phyloP scores from a whole-genome alignment of 352 stramenopile species.

The Phytophthora europaea region DNA sequence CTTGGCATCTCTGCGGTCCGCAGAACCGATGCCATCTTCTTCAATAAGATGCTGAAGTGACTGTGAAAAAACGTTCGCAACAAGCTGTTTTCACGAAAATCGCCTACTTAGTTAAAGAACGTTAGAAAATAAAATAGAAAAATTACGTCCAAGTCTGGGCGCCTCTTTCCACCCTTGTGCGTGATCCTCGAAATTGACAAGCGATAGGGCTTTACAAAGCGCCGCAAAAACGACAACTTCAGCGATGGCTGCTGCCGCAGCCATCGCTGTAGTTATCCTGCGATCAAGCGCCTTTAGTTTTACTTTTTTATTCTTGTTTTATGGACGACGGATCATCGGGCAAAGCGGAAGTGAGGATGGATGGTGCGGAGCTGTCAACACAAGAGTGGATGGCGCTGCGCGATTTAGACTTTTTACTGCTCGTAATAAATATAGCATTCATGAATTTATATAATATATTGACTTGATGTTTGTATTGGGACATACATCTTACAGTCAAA shows the following conservation, averaged over 20 bases:
- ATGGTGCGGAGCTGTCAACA: background rate
- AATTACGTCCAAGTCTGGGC: background rate
- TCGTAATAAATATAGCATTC: background rate
- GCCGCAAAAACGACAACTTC: background rate
- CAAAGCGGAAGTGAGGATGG: background rate
- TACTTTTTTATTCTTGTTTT: background rate
- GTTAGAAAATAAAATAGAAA: conserved; percentile 1
- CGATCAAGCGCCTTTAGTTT: background rate
- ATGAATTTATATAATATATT: too few species aligned
- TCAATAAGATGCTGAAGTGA: conserved; percentile 21
- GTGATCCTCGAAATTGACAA: background rate
- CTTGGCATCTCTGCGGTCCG: background rate
- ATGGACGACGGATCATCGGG: background rate
- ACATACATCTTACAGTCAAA: too few species aligned
- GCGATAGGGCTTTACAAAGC: background rate
- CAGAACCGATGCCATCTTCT: conserved; percentile 1
- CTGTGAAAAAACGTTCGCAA: conserved; percentile 18
- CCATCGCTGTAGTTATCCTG: background rate
- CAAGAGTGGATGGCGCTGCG: background rate
- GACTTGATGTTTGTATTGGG: too few species aligned
- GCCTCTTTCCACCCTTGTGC: background rate
- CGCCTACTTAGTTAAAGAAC: background rate
- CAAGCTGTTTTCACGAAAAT: conserved; percentile 6
- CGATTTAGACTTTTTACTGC: too few species aligned
- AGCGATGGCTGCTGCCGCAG: background rate